Conservation (phyloP, 2,329 filamentous ascomycete genomes). For the Xylaria arbuscula region DNA sequence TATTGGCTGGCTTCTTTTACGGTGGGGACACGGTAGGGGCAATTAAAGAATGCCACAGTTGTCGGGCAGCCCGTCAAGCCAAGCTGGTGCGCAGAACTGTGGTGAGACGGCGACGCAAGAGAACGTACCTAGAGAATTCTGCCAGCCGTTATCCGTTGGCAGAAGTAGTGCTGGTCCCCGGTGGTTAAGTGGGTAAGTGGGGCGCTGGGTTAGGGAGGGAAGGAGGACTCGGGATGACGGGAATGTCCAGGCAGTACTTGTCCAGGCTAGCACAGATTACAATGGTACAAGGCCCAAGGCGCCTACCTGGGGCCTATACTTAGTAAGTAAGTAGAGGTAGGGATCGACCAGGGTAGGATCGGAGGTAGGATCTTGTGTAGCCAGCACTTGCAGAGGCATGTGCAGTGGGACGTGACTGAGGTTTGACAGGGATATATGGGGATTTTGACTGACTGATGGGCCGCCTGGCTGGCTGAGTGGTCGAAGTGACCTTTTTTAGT, state of each 20-base stretch:
- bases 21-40: conserved; percentile 26
- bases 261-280: neutral
- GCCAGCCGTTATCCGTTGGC: conserved; percentile 14
- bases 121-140: neutral
- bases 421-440: conserved; percentile 2
- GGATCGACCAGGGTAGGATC: neutral
- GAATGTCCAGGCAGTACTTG: neutral
- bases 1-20: conserved; percentile 34
- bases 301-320: no score
- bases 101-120: neutral
- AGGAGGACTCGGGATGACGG: conserved; percentile 22
- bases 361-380: neutral
- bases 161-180: neutral
- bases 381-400: neutral
- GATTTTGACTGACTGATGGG: neutral
- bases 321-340: neutral
- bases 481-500: neutral
- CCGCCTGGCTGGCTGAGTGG: no score
- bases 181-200: conserved; percentile 2
- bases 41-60: conserved; percentile 34
- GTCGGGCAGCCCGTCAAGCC: conserved; percentile 12
- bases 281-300: no score
- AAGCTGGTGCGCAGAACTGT: neutral
- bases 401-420: neutral
- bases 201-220: conserved; percentile 13